Base-by-base conservation (phyloP, 2,329 filamentous ascomycete species). In the Aspergillus calidoustus region DNA sequence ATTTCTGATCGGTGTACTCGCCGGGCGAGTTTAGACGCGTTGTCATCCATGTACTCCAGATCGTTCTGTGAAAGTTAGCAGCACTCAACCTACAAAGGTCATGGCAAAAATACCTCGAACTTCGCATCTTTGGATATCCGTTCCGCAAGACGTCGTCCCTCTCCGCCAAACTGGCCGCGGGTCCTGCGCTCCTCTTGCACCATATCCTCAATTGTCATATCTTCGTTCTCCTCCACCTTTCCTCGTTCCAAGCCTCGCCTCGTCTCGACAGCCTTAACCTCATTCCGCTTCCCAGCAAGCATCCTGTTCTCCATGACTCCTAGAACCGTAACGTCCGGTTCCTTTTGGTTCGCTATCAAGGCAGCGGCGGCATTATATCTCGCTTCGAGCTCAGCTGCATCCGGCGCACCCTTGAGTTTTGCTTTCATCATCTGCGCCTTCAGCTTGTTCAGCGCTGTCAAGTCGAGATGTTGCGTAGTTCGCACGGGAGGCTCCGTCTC, bases 131-230 rank as follows among this genome's bases (percentile, higher is more conserved):
- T 96, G 57, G 93, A 92, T 68, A 99, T 99, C 62, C 93, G 88
- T 75, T 98, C 93, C 3, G 95, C 95, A 34, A 97, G 86, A 4
- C 91, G 87, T 69, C 89, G 83, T 1, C 91, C 91, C 73, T 97
- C 93, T 57, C 92, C 92, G 47, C 91, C 92, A 4, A 83, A 82
- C 71, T 92, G 88, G 17, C 89, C 89, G 61, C 88, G 89, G 4
- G 92, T 97, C 58, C 94, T 89, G 41, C 92, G 88, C 78, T 99
- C 95, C 77, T 98, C 93, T 30, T 92, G 88, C 19, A 99, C 88
- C 95, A 99, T 99, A 76, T 99, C 95, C 57, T 96, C 93, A 63
- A 99, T 91, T 31, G 83, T 89, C 93, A 99, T 98, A 70, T 98
- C 93, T 57, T 96, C 91, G 72, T 98, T 98, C 66, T 95, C 92